Conservation (phyloP, 805 yeast genomes). For the Wickerhamiella bombiphila region DNA sequence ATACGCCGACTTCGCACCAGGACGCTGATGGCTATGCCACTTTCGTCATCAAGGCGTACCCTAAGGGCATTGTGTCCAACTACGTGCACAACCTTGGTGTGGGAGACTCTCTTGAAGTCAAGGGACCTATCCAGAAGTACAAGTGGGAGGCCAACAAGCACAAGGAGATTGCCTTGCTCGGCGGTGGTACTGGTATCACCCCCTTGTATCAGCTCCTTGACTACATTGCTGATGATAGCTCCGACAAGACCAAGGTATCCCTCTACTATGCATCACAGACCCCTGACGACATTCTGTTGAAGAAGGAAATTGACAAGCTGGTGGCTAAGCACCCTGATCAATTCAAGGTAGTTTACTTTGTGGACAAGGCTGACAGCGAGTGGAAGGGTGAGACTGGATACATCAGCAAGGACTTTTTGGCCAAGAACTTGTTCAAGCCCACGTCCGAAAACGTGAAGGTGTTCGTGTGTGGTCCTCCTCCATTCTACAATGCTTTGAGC, state of each 20-base stretch:
- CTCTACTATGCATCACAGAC: conserved; percentile 69
- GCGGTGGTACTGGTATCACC: conserved; percentile 96
- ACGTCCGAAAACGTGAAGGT: conserved; percentile 50
- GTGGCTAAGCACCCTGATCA: conserved; percentile 61
- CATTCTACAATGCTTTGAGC: conserved; percentile 71
- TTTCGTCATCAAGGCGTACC: conserved; percentile 72
- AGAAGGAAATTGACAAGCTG: conserved; percentile 56
- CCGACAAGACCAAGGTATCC: conserved; percentile 77
- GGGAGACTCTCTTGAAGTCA: conserved; percentile 73
- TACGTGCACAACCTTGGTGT: conserved; percentile 58
- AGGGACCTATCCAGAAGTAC: conserved; percentile 90
- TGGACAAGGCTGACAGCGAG: conserved; percentile 36
- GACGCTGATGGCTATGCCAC: conserved; percentile 61
- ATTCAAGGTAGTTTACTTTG: conserved; percentile 62
- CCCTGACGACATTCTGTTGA: conserved; percentile 67
- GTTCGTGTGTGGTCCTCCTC: conserved; percentile 94
- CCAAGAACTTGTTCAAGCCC: conserved; percentile 48
- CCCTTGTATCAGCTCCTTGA: conserved; percentile 83
- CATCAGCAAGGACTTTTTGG: conserved; percentile 62
- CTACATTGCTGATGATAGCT: conserved; percentile 61
- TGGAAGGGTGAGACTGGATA: conserved; percentile 35
- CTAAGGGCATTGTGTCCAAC: conserved; percentile 67
- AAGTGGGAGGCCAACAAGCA: conserved; percentile 78
- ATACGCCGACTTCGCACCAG: conserved; percentile 68
- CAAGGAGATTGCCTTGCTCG: conserved; percentile 65